These are phyloP conservation scores for Eucalyptus albens DNA, from an alignment of 345 rosid genomes.

Conservation along the genomic window DNA sequence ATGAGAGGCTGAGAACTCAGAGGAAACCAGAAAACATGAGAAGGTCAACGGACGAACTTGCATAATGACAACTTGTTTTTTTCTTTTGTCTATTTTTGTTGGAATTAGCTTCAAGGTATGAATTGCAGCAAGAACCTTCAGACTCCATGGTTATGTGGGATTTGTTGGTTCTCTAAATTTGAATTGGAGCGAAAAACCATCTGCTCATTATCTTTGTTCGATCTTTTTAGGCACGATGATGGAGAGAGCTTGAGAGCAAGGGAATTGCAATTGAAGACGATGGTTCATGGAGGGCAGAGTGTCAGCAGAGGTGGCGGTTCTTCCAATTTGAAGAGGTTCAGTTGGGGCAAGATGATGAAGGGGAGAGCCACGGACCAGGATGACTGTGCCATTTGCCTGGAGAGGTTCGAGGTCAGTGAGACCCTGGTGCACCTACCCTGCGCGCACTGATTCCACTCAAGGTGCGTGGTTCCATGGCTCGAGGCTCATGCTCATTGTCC, in stretches of 20 bases:
- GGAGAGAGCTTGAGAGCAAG: background rate
- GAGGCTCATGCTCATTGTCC: constrained; percentile 52
- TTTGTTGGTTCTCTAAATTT: background rate
- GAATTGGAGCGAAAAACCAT: background rate
- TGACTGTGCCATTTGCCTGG: constrained; percentile 66
- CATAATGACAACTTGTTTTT: background rate
- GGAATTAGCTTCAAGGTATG: background rate
- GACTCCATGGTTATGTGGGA: background rate
- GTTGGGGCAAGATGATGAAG: constrained; percentile 31
- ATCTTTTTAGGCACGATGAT: background rate
- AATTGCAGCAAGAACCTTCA: background rate
- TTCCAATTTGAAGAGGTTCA: constrained; percentile 9
- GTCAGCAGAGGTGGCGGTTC: background rate
- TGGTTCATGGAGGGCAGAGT: constrained; percentile 15
- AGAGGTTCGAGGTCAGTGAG: constrained; percentile 38
- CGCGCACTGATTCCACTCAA: constrained; percentile 52
- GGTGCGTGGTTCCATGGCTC: constrained; percentile 66
- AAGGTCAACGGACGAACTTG: constrained; percentile 4
- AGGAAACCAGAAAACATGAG: constrained; percentile 12
- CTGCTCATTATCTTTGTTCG: background rate
- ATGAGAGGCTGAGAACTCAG: constrained; percentile 44
- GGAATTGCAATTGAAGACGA: background rate
- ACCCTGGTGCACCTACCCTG: constrained; percentile 48
- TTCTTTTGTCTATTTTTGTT: background rate
- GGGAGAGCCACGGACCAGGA: constrained; percentile 43